Evolutionary conservation across 2,329 filamentous ascomycete species (phyloP), one percentile per base, ranked within the genome.

Genomic region (Colletotrichum sp.): DNA sequence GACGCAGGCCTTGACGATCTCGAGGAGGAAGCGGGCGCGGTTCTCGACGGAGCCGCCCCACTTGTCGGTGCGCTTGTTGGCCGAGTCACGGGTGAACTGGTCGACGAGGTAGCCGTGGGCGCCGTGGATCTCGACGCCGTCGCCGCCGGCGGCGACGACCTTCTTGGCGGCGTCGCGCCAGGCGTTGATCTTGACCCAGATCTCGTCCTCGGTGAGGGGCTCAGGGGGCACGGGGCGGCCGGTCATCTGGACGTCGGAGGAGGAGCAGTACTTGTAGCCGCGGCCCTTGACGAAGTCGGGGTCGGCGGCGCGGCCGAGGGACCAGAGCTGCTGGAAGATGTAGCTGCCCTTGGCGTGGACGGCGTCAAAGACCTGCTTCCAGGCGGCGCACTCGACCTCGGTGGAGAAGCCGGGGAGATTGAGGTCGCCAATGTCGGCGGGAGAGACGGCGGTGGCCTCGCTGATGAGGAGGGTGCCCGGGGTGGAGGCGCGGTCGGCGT

Each of bases 111-210:
- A 92, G 6, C 89, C 88, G 76, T 90, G 89, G 18, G 88, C 86
- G 16, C 80, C 83, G 78, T 89, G 86, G 3, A 88, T 83, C 79
- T 95, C 94, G 71, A 95, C 90, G 13, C 89, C 90, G 60, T 77
- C 76, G 43, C 76, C 76, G n/a, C 76, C 76, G 55, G 76, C 76
- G 67, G 87, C 86, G 7, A 93, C 81, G 2, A 92, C 87, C 21
- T 89, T 83, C 74, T 86, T 85, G 1, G 86, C 83, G 4, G 86
- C 85, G 1, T 85, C 87, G 4, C 86, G 88, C 83, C 87, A 94
- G 0, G 88, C 89, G 12, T 82, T 82, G 83, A 93, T 93, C 78
- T 92, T 86, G 7, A 87, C 82, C 74, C 90, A 86, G 72, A 95
- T 94, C 39, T 94, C 92, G 3, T 87, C 83, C 34, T 89, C 84